Base-by-base conservation (phyloP, 2,329 filamentous ascomycete species). In the Colletotrichum tanaceti region DNA sequence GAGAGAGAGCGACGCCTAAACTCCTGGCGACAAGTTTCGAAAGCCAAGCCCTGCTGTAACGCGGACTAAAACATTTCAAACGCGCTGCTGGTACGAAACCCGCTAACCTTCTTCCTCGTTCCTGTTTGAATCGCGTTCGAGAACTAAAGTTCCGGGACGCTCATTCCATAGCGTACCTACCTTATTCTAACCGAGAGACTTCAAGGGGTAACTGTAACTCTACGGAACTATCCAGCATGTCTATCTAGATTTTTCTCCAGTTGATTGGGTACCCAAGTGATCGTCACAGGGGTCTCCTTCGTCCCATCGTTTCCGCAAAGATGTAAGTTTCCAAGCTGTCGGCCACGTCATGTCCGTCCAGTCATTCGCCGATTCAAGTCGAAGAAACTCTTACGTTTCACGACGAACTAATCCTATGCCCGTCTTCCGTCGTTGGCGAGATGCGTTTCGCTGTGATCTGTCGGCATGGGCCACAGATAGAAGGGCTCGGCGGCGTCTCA, bases 121-220 rank as follows among this genome's bases (percentile, higher is more conserved):
- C 6, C 11, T 39, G 61, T 58, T 59, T 65, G 28, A 65, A 24
- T 32, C 22, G 16, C 28, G 65, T 65, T 55, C 35, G 65, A 60
- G 55, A 55, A 20, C 20, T 68, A 52, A 55, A 43, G 13, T 44
- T 20, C 32, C 47, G 43, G 61, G 61, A 60, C 54, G 61, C 54
- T 60, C 38, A 55, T 68, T 65, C 55, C 61, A 65, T 24, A n/a
- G n/a, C n/a, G n/a, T n/a, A n/a, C n/a, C n/a, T n/a, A 65, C 10
- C 24, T 13, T 65, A 60, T 43, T n/a, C 44, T 50, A 7, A 11
- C 16, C 5, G n/a, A 49, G 43, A 20, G n/a, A 16, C 50, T 32
- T 5, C 10, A 9, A 24, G 28, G 43, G 55, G 10, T 10, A 38
- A 58, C 28, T 58, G n/a, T 58, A 58, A 47, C 22, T 4, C 13